phyloP scores from a whole-genome alignment of 2,329 filamentous ascomycete genomes.

The Claviceps purpurea region DNA sequence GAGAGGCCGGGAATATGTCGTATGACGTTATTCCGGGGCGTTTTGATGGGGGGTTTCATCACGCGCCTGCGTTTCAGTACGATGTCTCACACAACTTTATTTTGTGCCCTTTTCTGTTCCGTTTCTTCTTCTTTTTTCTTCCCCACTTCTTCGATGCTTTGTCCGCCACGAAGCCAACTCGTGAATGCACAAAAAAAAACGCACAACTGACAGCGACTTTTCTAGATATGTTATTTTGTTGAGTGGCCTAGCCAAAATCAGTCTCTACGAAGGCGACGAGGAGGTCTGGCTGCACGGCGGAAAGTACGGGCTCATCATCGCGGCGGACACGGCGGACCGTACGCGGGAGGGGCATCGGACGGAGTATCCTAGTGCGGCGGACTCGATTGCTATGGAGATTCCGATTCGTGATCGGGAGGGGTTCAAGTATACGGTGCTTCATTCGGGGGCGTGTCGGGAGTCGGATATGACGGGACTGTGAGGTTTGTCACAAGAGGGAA shows the following conservation, averaged over 20 bases:
- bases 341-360: constrained; percentile 27
- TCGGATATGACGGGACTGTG: constrained; percentile 1
- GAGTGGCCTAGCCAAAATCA: constrained; percentile 26
- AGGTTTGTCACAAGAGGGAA: background rate
- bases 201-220: background rate
- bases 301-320: constrained; percentile 26
- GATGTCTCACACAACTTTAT: constrained; percentile 2
- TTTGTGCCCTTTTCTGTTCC: background rate
- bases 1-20: constrained; percentile 18
- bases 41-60: constrained; percentile 27
- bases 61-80: constrained; percentile 28
- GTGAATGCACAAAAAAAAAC: background rate
- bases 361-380: constrained; percentile 23
- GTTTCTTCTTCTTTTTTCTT: background rate
- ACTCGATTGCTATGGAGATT: constrained; percentile 20
- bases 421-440: constrained; percentile 6
- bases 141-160: background rate
- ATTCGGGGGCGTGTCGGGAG: constrained; percentile 2
- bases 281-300: constrained; percentile 26
- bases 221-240: constrained; percentile 22
- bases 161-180: too few species aligned
- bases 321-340: constrained; percentile 26
- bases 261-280: constrained; percentile 23
- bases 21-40: constrained; percentile 22
- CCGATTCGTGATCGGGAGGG: constrained; percentile 1